Base-by-base conservation (phyloP, 768 basidiomycete species). In the Mrakia gelida region DNA sequence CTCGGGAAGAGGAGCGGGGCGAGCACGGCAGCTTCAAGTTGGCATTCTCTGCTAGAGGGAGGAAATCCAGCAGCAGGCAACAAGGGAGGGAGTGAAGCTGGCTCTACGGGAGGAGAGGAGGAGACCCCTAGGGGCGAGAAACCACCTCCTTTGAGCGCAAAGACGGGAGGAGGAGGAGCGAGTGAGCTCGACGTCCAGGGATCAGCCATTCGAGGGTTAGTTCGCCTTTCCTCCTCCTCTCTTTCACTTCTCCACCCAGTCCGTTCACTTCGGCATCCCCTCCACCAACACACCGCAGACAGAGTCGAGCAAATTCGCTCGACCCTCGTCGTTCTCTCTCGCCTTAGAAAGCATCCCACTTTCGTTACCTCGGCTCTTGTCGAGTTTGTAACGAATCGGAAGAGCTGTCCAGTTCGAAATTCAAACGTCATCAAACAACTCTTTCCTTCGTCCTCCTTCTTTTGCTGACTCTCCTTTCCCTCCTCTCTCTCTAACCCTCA, bases 61-160 rank as follows among this genome's bases (percentile, higher is more conserved):
- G 26, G 16, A 30, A 45, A 0, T 1, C n/a, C 13, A 70, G 26
- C 34, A 41, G 34, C 5, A 5, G 11, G 5, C 41, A n/a, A n/a
- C 41, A 43, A 43, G 11, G 45, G 21, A 23, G 26, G 38, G 5
- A 41, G 34, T 7, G 26, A 41, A 23, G 38, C 34, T 38, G 65
- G 65, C 0, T 68, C 65, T 3, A 41, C 65, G 52, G 43, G 72
- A 8, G 49, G 72, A 34, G 76, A 77, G 71, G 76, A 77, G 61
- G 52, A 61, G 21, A 77, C 76, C 1, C 76, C 76, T 0, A 59
- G 71, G 30, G 76, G 59, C 8, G 76, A 77, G 59, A 45, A 32
- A 9, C 76, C 76, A 2, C 76, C 76, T 10, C 28, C 38, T 23
- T 30, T 61, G 49, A 30, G 10, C 6, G n/a, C n/a, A n/a, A n/a